Percentiles rank a stretch among this genome's conserved stretches.
phyloP scores from a whole-genome alignment of 345 rosid species.

The Populus davidiana region DNA sequence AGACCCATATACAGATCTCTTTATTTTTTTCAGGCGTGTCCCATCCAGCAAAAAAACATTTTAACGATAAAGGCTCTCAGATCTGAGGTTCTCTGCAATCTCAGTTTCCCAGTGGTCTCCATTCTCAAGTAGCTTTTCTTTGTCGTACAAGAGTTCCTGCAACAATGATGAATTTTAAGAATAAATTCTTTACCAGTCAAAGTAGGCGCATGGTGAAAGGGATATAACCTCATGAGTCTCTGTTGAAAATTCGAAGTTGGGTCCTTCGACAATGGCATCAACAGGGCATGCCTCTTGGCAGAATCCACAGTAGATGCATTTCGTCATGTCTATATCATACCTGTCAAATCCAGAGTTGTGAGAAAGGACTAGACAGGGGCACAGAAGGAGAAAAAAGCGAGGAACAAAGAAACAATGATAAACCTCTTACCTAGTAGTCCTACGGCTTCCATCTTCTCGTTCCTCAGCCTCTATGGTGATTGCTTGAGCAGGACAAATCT shows the following conservation, averaged over 20 bases:
- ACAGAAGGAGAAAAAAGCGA: not conserved
- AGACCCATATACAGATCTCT: conserved; percentile 25
- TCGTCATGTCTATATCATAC: conserved; percentile 95
- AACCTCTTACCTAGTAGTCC: conserved; percentile 75
- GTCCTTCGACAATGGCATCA: conserved; percentile 97
- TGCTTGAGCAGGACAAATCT: conserved; percentile 98
- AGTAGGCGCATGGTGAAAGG: not conserved
- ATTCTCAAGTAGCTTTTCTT: conserved; percentile 94
- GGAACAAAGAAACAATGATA: not conserved
- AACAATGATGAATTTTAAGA: not conserved
- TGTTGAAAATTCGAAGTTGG: conserved; percentile 91
- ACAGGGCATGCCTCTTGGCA: conserved; percentile 99
- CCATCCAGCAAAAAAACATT: conserved; percentile 9
- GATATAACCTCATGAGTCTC: conserved; percentile 90
- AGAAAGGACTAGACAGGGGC: not conserved
- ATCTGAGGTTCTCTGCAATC: conserved; percentile 95
- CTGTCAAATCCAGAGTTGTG: conserved; percentile 31
- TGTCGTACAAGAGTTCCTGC: conserved; percentile 91
- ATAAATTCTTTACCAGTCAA: not conserved
- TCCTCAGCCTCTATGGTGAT: conserved; percentile 98
- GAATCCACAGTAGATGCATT: conserved; percentile 95
- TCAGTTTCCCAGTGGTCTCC: conserved; percentile 98
- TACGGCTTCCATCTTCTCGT: conserved; percentile 97
- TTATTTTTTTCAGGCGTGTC: conserved; percentile 22
- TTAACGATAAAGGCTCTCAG: conserved; percentile 89